phyloP scores from a whole-genome alignment of 2,329 filamentous ascomycete species.

The Penicillium sp. region DNA sequence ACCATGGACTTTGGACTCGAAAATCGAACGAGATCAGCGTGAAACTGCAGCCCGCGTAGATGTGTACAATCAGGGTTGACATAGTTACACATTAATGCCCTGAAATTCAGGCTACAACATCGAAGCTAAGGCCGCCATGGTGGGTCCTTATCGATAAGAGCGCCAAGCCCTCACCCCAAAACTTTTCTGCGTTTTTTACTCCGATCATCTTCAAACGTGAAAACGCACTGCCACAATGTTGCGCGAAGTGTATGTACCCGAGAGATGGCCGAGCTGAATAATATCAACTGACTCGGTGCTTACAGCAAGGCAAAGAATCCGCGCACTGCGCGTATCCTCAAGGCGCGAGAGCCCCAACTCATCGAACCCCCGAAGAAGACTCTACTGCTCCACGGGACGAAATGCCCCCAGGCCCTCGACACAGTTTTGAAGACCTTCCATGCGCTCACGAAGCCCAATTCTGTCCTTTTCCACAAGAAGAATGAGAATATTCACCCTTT shows the following conservation, averaged over 20 bases:
- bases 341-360: constrained; percentile 86
- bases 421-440: constrained; percentile 83
- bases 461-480: constrained; percentile 95
- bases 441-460: constrained; percentile 78
- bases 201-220: constrained; percentile 20
- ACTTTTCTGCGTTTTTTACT: constrained; percentile 38
- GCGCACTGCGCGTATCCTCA: constrained; percentile 91
- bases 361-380: constrained; percentile 88
- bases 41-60: too few species aligned
- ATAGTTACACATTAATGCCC: too few species aligned
- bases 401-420: constrained; percentile 78
- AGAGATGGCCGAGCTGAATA: background rate
- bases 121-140: background rate
- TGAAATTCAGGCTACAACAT: background rate
- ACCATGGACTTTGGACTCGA: too few species aligned
- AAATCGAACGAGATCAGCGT: too few species aligned
- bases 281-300: background rate
- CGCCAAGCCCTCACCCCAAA: constrained; percentile 42
- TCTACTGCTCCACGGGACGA: constrained; percentile 85
- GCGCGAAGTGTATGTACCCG: constrained; percentile 45
- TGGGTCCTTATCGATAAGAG: constrained; percentile 41
- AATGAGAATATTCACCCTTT: constrained; percentile 89
- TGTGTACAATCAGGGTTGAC: too few species aligned
- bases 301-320: constrained; percentile 73
- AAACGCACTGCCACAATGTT: constrained; percentile 37